Percentiles rank a stretch among this genome's conserved stretches.
These are phyloP conservation scores for Hemerocallis citrina DNA, from an alignment of 106 monocot genomes.

Conservation along the genomic window DNA sequence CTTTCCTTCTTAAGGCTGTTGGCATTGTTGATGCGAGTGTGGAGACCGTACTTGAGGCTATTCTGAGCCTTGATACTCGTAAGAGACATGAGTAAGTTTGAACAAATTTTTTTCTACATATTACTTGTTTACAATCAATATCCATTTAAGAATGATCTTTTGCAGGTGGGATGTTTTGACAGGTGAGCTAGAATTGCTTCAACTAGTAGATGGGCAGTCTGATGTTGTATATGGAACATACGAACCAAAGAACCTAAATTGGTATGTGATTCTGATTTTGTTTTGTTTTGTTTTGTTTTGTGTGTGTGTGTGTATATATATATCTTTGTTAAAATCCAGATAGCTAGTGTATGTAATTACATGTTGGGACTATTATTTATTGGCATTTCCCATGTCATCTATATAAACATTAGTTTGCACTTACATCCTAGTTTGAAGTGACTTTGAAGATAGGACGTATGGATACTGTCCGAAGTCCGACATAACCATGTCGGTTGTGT, in stretches of 20 bases:
- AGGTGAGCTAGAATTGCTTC: conserved; percentile 63
- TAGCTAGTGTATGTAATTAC: no score
- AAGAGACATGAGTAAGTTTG: conserved; percentile 89
- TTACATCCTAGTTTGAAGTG: neutral
- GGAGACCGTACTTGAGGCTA: conserved; percentile 79
- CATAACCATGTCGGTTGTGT: no score
- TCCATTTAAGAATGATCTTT: conserved; percentile 16
- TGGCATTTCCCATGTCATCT: no score
- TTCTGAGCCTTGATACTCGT: conserved; percentile 62
- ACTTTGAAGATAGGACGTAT: neutral
- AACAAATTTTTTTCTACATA: neutral
- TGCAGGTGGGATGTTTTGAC: conserved; percentile 94
- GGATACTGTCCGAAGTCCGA: no score
- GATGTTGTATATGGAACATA: conserved; percentile 94
- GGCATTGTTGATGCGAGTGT: conserved; percentile 69
- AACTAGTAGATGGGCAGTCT: conserved; percentile 70
- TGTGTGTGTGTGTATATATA: no score
- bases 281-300: neutral
- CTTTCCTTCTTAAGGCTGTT: conserved; percentile 72
- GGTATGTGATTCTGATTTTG: conserved; percentile 26
- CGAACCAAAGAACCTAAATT: conserved; percentile 49
- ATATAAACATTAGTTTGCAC: neutral
- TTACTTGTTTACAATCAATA: neutral
- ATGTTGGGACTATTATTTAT: no score
- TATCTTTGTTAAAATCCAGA: no score